phyloP scores from a whole-genome alignment of 2,329 filamentous ascomycete species.

The Colletotrichum sp. region DNA sequence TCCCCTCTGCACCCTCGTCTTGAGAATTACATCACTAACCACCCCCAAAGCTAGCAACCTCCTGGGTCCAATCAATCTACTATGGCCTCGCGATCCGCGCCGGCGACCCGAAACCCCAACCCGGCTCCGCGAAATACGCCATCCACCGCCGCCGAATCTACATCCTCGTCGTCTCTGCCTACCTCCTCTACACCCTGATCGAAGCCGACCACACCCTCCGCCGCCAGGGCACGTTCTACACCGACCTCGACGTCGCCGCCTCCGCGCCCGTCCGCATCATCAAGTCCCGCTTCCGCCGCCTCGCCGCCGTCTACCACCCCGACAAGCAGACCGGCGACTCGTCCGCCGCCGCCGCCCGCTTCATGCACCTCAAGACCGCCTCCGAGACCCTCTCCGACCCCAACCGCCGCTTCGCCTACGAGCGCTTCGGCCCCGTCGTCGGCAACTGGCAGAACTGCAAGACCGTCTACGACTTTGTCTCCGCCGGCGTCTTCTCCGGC shows the following conservation, averaged over 20 bases:
- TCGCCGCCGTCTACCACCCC: constrained; percentile 77
- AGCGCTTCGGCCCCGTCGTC: constrained; percentile 81
- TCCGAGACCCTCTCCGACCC: constrained; percentile 83
- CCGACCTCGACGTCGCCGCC: constrained; percentile 73
- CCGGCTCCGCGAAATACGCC: constrained; percentile 71
- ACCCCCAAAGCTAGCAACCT: constrained; percentile 70
- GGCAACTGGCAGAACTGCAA: constrained; percentile 68
- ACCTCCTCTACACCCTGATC: constrained; percentile 91
- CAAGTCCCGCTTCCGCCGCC: constrained; percentile 82
- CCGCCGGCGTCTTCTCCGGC: constrained; percentile 64
- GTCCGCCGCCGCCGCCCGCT: constrained; percentile 53
- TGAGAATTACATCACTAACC: not conserved
- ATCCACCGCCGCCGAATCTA: constrained; percentile 83
- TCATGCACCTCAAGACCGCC: constrained; percentile 83
- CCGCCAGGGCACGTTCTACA: constrained; percentile 77
- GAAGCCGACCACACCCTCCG: constrained; percentile 86
- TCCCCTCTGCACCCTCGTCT: not conserved
- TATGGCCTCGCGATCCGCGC: constrained; percentile 90
- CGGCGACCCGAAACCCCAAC: constrained; percentile 78
- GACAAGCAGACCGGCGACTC: constrained; percentile 70
- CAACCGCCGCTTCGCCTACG: constrained; percentile 83
- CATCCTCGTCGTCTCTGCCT: constrained; percentile 79
- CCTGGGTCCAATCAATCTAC: constrained; percentile 79
- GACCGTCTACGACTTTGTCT: constrained; percentile 76
- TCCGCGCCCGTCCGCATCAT: constrained; percentile 69